Evolutionary conservation across 352 stramenopile genomes (phyloP).

Genomic region (Phytophthora brassicae): DNA sequence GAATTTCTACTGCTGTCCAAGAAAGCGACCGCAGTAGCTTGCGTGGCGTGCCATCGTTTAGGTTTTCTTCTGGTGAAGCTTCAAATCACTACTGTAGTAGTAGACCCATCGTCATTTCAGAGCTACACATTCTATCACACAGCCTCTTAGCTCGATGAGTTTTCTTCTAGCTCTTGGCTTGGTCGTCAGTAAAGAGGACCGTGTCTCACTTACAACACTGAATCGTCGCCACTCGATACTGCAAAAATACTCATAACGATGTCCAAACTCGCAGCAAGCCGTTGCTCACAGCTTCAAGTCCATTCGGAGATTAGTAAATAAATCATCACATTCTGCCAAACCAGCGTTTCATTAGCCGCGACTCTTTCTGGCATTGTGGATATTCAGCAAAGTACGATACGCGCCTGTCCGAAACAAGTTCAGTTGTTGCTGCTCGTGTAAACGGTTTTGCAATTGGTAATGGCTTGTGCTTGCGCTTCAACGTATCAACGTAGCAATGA

Average conservation of each 20-base stretch:
- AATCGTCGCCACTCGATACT: not conserved
- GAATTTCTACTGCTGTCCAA: not conserved
- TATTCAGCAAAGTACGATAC: constrained; percentile 1
- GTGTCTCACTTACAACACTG: constrained; percentile 9
- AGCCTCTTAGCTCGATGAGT: no score
- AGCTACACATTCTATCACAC: no score
- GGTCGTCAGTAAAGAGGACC: not conserved
- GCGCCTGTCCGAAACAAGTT: constrained; percentile 21
- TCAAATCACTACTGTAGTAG: not conserved
- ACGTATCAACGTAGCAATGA: not conserved
- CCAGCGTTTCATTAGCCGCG: constrained; percentile 17
- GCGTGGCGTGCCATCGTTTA: not conserved
- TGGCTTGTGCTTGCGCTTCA: no score
- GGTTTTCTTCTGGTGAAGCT: not conserved
- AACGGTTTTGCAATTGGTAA: constrained; percentile 6
- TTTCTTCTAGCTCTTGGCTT: not conserved
- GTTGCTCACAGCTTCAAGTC: not conserved
- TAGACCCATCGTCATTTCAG: not conserved
- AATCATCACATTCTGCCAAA: no score
- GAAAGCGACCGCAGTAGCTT: not conserved
- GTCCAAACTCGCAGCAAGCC: not conserved
- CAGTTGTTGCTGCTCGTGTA: constrained; percentile 10
- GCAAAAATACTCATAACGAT: not conserved
- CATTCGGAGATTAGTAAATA: no score
- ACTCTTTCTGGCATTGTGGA: constrained; percentile 22